Base-by-base conservation (phyloP, 208 protist genomes). In the Leishmania gerbilli region DNA sequence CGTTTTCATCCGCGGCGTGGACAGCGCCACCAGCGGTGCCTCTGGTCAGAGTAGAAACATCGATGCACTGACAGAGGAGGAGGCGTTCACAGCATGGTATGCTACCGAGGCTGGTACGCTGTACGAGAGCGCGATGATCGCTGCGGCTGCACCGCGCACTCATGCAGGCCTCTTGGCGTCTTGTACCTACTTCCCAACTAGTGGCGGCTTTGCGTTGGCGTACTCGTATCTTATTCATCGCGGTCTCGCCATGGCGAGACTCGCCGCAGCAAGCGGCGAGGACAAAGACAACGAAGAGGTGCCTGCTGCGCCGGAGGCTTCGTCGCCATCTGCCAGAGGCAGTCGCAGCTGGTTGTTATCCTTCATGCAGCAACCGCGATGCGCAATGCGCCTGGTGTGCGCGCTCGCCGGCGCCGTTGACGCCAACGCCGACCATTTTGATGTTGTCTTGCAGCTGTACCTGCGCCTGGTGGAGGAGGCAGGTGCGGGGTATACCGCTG, bases 371-470 rank as follows among this genome's bases (percentile, higher is more conserved):
- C 11, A 77, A 34, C 82, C 80, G 3, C 55, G 7, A 34, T 34
- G 24, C 55, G 69, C 80, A 15, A 80, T 92, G 62, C 15, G 71
- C n/a, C 77, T 91, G 5, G 71, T 92, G 31, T 37, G 34, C 19
- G 75, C 77, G 19, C 78, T 94, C 5, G 82, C 87, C 3, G 80
- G 80, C 34, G 86, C 84, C 34, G 83, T 94, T 3, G 83, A 81
- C 21, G 56, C 68, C 42, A 89, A 92, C 74, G 83, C 77, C 1
- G 80, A 86, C 40, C 91, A 94, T 74, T 87, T 88, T 68, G 49
- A 84, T 51, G 82, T 79, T 40, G 72, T 92, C 11, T 65, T 82
- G 56, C 79, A 87, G 42, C 56, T 84, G 13, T 89, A 91, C 31
- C 37, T 85, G 55, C 45, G 72, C 15, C 47, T 93, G 27, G 76